Evolutionary conservation across 257 asterid species (phyloP).

Genomic region (Fraxinus pennsylvanica): DNA sequence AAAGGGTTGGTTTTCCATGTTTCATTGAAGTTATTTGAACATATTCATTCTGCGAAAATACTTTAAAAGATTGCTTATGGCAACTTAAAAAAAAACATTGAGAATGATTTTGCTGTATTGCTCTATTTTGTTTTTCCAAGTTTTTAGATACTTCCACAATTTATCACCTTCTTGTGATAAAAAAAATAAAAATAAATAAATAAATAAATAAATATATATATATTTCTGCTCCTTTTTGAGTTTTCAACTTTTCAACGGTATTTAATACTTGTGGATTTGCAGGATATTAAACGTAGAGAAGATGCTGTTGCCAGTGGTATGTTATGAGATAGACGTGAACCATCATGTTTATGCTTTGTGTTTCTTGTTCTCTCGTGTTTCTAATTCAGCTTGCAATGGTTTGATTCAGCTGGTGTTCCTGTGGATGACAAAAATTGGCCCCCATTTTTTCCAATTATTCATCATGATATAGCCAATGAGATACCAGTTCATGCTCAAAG

Average conservation of each 20-base stretch:
- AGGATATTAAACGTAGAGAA: constrained; percentile 70
- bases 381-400: constrained; percentile 23
- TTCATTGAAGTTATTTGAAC: background rate
- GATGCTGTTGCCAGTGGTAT: constrained; percentile 64
- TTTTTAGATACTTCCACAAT: background rate
- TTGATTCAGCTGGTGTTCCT: constrained; percentile 52
- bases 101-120: background rate
- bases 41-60: background rate
- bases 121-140: background rate
- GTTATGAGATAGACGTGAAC: constrained; percentile 13
- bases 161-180: background rate
- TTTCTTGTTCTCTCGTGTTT: constrained; percentile 7
- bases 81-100: background rate
- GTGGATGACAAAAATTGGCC: constrained; percentile 65
- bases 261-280: constrained; percentile 28
- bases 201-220: background rate
- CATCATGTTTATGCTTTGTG: background rate
- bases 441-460: constrained; percentile 62
- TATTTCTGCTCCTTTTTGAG: background rate
- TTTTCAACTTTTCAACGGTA: constrained; percentile 19
- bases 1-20: constrained; percentile 58
- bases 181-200: no score
- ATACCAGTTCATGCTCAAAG: constrained; percentile 65
- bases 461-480: constrained; percentile 67
- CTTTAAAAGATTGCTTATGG: background rate